Evolutionary conservation across 345 rosid species (phyloP).

Genomic region (Conringia planisiliqua): DNA sequence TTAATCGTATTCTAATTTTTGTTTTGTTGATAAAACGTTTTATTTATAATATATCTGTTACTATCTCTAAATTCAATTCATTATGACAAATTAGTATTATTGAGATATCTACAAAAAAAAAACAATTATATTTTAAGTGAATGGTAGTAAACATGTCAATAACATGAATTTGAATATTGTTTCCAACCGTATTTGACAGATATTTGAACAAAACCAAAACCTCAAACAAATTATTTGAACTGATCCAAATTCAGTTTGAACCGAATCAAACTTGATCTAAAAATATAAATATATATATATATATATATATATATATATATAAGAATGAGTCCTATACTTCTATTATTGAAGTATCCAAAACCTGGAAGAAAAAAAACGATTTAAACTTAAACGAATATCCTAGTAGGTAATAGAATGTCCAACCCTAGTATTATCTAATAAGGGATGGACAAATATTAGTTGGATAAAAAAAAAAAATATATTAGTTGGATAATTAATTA

Average conservation of each 20-base stretch:
- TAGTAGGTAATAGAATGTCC: no score
- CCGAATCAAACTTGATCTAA: no score
- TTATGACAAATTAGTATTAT: background rate
- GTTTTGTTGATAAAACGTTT: background rate
- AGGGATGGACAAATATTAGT: background rate
- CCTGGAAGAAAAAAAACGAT: no score
- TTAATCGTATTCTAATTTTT: background rate
- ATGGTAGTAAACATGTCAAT: background rate
- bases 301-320: no score
- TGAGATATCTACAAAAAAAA: background rate
- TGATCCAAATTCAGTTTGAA: no score
- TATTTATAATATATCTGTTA: background rate
- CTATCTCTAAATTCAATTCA: background rate
- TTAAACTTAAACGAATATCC: no score
- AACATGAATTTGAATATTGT: background rate
- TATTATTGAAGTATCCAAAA: no score
- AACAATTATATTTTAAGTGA: background rate
- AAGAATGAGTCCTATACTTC: no score
- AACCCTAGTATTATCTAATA: background rate
- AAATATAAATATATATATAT: no score
- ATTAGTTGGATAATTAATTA: conserved; percentile 8
- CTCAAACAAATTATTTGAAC: no score
- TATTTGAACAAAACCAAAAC: no score
- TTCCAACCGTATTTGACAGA: background rate
- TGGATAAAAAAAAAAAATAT: background rate